Conservation (phyloP, 495 filamentous ascomycete genomes). For the Tuber indicum region DNA sequence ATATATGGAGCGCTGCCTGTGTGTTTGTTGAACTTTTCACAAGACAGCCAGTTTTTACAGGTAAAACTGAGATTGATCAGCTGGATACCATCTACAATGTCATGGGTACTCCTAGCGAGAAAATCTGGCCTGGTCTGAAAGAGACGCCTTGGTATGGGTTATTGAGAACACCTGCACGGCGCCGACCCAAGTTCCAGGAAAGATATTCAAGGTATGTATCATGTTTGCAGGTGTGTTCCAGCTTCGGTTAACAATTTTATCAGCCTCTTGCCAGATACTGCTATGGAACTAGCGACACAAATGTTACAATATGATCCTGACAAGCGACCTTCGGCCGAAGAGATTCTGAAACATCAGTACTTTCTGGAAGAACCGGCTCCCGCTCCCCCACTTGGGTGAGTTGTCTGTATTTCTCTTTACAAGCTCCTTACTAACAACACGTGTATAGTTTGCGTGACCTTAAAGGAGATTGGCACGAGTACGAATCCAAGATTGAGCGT, state of each 20-base stretch:
- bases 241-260: conserved; percentile 9
- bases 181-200: conserved; percentile 71
- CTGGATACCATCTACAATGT: conserved; percentile 90
- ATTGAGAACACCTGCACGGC: conserved; percentile 66
- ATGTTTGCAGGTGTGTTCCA: neutral
- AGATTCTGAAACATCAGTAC: conserved; percentile 84
- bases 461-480: conserved; percentile 97
- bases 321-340: conserved; percentile 73
- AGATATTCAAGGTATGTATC: conserved; percentile 59
- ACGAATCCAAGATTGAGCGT: conserved; percentile 84
- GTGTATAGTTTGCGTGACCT: conserved; percentile 65
- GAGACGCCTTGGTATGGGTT: conserved; percentile 97
- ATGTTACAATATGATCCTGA: conserved; percentile 86
- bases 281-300: conserved; percentile 69
- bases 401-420: conserved; percentile 31
- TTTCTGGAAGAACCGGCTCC: conserved; percentile 79
- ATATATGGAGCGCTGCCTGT: conserved; percentile 97
- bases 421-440: conserved; percentile 34
- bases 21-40: conserved; percentile 97
- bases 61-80: conserved; percentile 90
- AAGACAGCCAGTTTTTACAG: conserved; percentile 87
- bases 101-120: conserved; percentile 79
- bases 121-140: conserved; percentile 77
- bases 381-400: conserved; percentile 76
- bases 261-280: conserved; percentile 60